Base-by-base conservation (phyloP, 306 rosid species). In the Alnus glutinosa region DNA sequence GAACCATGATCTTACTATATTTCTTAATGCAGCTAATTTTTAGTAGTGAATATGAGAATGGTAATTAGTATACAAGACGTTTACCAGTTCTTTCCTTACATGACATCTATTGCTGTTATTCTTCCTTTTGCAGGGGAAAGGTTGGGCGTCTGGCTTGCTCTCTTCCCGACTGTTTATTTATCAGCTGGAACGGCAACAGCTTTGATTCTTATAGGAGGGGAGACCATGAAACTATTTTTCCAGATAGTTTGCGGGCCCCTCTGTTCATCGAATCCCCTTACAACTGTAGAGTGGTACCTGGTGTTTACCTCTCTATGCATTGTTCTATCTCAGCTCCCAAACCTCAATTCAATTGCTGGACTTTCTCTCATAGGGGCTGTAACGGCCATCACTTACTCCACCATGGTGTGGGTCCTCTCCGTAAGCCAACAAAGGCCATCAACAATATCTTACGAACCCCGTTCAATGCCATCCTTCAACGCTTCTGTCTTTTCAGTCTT, bases 101-200 rank as follows among this genome's bases (percentile, higher is more conserved):
- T n/a, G 37, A 8, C 2, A 71, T 50, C 19, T 30, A 48, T 42
- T n/a, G 16, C 37, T 18, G 54, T 59, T 42, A 61, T 8, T 68
- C 75, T 34, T 79, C 73, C 30, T 78, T 78, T 78, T 81, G 81
- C 84, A 95, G 99, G 99, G 77, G 98, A 95, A 89, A 89, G 93
- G 80, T 88, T 95, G 84, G 99, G 99, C 10, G 93, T 95, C 5
- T 95, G 99, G 99, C 99, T 95, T 52, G 96, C 98, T 34, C 93
- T 95, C 42, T 95, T 95, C 78, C 99, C 99, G 2, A 93, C 99
- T 23, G 94, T 91, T 36, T 95, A 95, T 80, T 82, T 93, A 37
- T 95, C 99, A n/a, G 99, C 99, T 1, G 99, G 99, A 87, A 95
- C 99, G 7, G 99, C 97, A 55, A 95, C 99, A 2, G 99, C 99